Conservation (phyloP, 257 asterid genomes). For the Gynochthodes officinalis region DNA sequence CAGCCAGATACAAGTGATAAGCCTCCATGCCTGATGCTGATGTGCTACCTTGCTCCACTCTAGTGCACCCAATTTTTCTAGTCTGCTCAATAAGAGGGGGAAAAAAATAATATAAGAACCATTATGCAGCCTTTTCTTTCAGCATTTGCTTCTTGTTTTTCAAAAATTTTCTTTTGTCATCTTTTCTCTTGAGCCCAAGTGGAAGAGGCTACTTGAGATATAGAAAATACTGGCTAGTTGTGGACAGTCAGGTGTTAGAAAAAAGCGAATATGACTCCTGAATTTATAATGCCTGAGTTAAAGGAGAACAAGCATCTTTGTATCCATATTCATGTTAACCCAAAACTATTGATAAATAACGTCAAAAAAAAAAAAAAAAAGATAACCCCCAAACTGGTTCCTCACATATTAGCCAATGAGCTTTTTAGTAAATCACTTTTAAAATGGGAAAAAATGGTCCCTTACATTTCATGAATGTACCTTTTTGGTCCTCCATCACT, state of each 20-base stretch:
- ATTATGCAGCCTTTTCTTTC: background rate
- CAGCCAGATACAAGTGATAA: conserved; percentile 79
- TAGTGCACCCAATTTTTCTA: conserved; percentile 75
- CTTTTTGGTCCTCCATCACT: too few species aligned
- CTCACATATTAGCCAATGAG: too few species aligned
- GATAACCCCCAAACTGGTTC: too few species aligned
- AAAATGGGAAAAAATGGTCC: too few species aligned
- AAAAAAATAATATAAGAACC: conserved; percentile 2
- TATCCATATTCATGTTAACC: background rate
- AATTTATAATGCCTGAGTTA: background rate
- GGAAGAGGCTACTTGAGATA: background rate
- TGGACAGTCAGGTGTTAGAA: background rate
- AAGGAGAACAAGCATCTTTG: background rate
- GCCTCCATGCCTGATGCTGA: conserved; percentile 78
- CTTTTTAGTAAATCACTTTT: too few species aligned
- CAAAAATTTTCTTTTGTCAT: background rate
- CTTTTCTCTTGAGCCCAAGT: background rate
- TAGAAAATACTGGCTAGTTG: too few species aligned
- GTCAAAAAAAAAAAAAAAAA: background rate
- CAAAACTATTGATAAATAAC: background rate
- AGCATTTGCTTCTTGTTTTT: too few species aligned
- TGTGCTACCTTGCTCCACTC: conserved; percentile 71
- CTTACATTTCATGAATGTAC: too few species aligned
- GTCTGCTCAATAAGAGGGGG: conserved; percentile 37
- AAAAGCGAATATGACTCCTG: background rate